These are phyloP conservation scores for Diaporthe capsici DNA, from an alignment of 2,329 filamentous ascomycete species.

Conservation along the genomic window DNA sequence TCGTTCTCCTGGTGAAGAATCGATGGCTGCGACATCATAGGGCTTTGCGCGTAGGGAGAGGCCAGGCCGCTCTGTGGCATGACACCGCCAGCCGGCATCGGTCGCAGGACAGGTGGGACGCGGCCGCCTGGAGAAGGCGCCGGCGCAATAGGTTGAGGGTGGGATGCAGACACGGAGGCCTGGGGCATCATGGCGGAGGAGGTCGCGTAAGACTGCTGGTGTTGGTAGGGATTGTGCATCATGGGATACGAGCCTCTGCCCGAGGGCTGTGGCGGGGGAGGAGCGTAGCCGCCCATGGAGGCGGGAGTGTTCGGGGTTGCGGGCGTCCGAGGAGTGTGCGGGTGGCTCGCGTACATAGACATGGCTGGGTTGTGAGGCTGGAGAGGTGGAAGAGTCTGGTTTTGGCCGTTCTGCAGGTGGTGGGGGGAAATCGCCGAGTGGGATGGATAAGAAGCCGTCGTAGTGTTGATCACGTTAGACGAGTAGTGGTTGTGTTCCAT, in stretches of 20 bases:
- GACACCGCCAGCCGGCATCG: slow-evolving; percentile 78
- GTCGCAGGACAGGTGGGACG: slow-evolving; percentile 72
- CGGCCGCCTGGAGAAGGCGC: slow-evolving; percentile 72
- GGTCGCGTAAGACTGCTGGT: slow-evolving; percentile 68
- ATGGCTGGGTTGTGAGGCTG: slow-evolving; percentile 63
- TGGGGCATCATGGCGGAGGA: slow-evolving; percentile 76
- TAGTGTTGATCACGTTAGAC: slow-evolving; percentile 50
- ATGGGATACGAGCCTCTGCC: slow-evolving; percentile 66
- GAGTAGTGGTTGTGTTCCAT: slow-evolving; percentile 50
- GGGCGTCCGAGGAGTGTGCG: slow-evolving; percentile 73
- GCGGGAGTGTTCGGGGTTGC: slow-evolving; percentile 75
- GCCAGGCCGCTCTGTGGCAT: slow-evolving; percentile 70
- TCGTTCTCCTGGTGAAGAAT: slow-evolving; percentile 68
- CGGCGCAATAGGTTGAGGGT: slow-evolving; percentile 83
- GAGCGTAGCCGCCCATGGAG: slow-evolving; percentile 68
- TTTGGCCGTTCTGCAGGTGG: slow-evolving; percentile 46
- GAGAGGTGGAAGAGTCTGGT: slow-evolving; percentile 49
- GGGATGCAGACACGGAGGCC: slow-evolving; percentile 75
- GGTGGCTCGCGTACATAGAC: slow-evolving; percentile 70
- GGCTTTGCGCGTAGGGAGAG: slow-evolving; percentile 72
- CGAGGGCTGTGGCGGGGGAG: slow-evolving; percentile 61
- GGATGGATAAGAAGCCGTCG: slow-evolving; percentile 49
- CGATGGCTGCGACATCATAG: slow-evolving; percentile 69
- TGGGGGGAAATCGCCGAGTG: slow-evolving; percentile 47
- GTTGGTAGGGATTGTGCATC: slow-evolving; percentile 65